Evolutionary conservation across 768 basidiomycete species (phyloP).

Genomic region (Hygrocybe punicea): DNA sequence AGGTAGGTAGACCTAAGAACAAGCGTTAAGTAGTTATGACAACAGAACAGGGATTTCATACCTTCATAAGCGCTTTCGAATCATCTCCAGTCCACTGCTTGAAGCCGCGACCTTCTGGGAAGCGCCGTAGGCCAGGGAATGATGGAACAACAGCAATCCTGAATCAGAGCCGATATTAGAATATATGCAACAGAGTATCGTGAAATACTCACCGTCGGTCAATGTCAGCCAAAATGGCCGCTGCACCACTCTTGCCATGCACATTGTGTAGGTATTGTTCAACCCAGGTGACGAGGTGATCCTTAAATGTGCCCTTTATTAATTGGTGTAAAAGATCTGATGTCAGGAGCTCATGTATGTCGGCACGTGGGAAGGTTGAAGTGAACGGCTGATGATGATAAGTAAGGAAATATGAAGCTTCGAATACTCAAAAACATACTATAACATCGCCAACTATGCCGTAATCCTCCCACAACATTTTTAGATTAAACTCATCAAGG

Average conservation of each 20-base stretch:
- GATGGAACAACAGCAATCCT: neutral
- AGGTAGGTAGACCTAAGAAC: no score
- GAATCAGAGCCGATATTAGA: neutral
- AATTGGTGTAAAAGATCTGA: constrained; percentile 36
- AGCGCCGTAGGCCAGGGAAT: constrained; percentile 2
- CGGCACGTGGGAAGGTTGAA: constrained; percentile 29
- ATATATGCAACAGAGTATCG: neutral
- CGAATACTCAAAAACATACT: constrained; percentile 15
- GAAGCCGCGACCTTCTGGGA: constrained; percentile 10
- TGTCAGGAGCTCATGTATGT: constrained; percentile 35
- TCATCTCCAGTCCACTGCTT: constrained; percentile 13
- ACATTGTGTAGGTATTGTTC: constrained; percentile 20
- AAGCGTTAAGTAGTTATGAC: no score
- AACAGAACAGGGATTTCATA: neutral
- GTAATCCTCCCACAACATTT: constrained; percentile 30
- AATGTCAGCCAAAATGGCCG: constrained; percentile 30
- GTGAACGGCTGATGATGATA: constrained; percentile 2
- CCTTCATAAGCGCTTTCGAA: constrained; percentile 13
- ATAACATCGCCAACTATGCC: constrained; percentile 32
- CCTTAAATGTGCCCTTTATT: constrained; percentile 39
- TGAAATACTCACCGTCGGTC: constrained; percentile 11
- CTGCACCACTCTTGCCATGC: constrained; percentile 15
- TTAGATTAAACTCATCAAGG: constrained; percentile 15
- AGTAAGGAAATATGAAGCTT: neutral
- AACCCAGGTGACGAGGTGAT: constrained; percentile 37